Base-by-base conservation (phyloP, 1,139 yeast species). In the Geotrichum bryndzae region DNA sequence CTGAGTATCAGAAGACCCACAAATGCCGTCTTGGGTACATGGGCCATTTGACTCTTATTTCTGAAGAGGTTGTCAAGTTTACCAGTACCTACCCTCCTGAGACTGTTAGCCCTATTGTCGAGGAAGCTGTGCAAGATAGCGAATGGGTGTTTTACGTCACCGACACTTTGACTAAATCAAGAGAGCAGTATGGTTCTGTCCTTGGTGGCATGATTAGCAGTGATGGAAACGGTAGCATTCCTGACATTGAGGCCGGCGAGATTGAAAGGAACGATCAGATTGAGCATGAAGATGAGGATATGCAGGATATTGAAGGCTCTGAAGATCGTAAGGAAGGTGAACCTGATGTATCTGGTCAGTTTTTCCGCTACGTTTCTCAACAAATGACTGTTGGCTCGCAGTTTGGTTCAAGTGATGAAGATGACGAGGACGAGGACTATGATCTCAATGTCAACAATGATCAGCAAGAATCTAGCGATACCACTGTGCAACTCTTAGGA, bases 31-130 rank as follows among this genome's bases (percentile, higher is more conserved):
- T 92, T 64, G 99, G 99, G 0, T 95, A 88, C 74, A 95, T 94
- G 96, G 99, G 99, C 35, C 99, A 94, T 75, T 80, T 94, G 72
- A 94, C 97, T 0, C 80, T 94, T 66, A 92, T 95, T 66, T 60
- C 97, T 8, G 99, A 95, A 73, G 99, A 94, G 73, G 96, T 94
- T 54, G 97, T 94, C 63, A 95, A 95, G 73, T 94, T 94, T 73
- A 88, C 92, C 35, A 90, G 90, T 57, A 76, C 87, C 25, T 87
- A 85, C 68, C 85, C 90, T 1, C 82, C 86, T 51, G 83, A 80
- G 66, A 76, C 85, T 1, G 76, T 87, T 41, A 83, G 90, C 61
- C 82, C 82, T 35, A 77, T 82, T 18, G 85, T 90, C 46, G 84
- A 84, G 64, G 80, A 77, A 25, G 84, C 84, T 56, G 82, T 86